Evolutionary conservation across 139 green algal species (phyloP).

Genomic region (Tetratostichococcus sp.): DNA sequence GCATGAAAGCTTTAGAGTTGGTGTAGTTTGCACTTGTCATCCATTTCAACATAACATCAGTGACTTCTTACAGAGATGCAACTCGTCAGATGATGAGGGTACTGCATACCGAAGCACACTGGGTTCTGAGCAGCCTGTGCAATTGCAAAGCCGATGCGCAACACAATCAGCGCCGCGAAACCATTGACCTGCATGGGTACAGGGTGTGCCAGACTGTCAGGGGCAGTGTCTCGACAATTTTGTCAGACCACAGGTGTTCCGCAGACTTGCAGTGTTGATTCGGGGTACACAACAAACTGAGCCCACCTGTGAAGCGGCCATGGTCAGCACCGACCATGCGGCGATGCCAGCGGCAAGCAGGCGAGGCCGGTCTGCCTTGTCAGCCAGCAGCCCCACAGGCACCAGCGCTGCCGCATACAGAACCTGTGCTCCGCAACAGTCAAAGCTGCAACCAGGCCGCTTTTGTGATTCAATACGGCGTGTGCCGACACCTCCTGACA

Average conservation of each 20-base stretch:
- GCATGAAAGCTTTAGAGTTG: no score
- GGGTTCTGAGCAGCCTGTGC: constrained; percentile 85
- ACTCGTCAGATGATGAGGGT: no score
- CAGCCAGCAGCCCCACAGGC: constrained; percentile 75
- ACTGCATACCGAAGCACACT: constrained; percentile 68
- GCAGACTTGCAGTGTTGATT: no score
- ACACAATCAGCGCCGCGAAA: constrained; percentile 59
- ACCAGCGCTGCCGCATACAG: constrained; percentile 81
- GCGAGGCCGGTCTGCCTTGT: constrained; percentile 59
- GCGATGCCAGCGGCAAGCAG: constrained; percentile 65
- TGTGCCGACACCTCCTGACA: no score
- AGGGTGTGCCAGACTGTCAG: no score
- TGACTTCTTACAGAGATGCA: no score
- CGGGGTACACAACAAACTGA: no score
- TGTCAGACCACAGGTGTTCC: no score
- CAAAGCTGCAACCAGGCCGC: not conserved
- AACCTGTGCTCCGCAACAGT: constrained; percentile 28
- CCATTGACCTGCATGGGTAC: constrained; percentile 7
- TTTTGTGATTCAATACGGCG: no score
- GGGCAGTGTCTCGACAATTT: no score
- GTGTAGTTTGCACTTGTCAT: no score
- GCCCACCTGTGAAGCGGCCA: constrained; percentile 46
- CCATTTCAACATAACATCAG: no score
- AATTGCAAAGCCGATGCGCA: constrained; percentile 68
- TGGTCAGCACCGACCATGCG: constrained; percentile 65